Percentiles rank a stretch among this genome's conserved stretches.
These are phyloP conservation scores for Rhizopus stolonifer DNA, from an alignment of 371 early-diverging fungal genomes.

Conservation along the genomic window DNA sequence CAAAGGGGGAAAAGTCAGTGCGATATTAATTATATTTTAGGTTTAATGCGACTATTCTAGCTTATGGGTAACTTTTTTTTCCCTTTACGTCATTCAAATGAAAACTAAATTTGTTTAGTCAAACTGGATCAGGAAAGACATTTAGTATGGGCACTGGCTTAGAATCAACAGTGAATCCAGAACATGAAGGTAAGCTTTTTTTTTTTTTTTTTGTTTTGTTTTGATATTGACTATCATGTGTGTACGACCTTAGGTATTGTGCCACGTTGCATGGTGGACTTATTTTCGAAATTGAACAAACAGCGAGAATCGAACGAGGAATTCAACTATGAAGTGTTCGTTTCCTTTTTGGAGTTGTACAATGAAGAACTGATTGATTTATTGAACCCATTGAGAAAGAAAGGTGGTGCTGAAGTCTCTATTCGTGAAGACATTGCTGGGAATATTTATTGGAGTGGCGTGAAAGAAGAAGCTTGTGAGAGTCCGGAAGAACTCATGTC, in stretches of 20 bases:
- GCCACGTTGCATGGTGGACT: conserved; percentile 76
- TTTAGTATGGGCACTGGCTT: conserved; percentile 53
- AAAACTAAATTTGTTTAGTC: conserved; percentile 20
- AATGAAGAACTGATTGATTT: conserved; percentile 96
- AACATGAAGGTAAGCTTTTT: conserved; percentile 33
- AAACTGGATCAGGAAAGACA: conserved; percentile 62
- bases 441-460: conserved; percentile 89
- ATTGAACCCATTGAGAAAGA: conserved; percentile 52
- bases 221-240: conserved; percentile 10
- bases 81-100: background rate
- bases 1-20: conserved; percentile 1
- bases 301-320: conserved; percentile 42
- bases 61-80: conserved; percentile 78
- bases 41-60: conserved; percentile 88
- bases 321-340: conserved; percentile 63
- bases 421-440: conserved; percentile 94
- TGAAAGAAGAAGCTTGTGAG: conserved; percentile 75
- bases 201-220: conserved; percentile 14
- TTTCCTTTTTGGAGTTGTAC: conserved; percentile 95
- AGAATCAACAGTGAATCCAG: conserved; percentile 34
- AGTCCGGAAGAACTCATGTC: conserved; percentile 79
- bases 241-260: conserved; percentile 74
- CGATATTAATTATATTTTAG: conserved; percentile 22
- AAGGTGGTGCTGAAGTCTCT: conserved; percentile 39
- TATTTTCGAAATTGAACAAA: conserved; percentile 51